These are phyloP conservation scores for Rhipidocladum racemiflorum DNA, from an alignment of 176 grass and related monocot species.

Conservation along the genomic window DNA sequence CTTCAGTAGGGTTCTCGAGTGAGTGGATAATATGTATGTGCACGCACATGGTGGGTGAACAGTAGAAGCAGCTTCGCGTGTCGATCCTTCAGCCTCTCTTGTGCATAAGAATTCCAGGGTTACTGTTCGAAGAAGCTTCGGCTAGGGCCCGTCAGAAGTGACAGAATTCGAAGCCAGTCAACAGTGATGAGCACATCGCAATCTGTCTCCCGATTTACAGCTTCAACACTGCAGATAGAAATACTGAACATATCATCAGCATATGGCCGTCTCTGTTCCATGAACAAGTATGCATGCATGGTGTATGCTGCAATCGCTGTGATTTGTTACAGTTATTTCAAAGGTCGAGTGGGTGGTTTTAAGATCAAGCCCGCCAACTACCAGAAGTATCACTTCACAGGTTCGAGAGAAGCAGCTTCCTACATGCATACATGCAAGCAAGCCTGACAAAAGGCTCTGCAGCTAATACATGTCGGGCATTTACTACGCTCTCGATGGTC, in stretches of 20 bases:
- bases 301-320: neutral
- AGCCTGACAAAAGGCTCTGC: slow-evolving; percentile 34
- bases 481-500: slow-evolving; percentile 18
- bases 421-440: slow-evolving; percentile 3
- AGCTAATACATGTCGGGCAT: slow-evolving; percentile 20
- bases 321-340: neutral
- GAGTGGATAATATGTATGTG: neutral
- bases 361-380: neutral
- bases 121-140: slow-evolving; percentile 37
- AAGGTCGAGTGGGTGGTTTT: neutral
- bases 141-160: neutral
- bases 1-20: neutral
- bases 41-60: neutral
- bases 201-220: slow-evolving; percentile 13
- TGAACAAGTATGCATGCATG: neutral
- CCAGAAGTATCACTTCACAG: neutral
- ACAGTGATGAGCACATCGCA: slow-evolving; percentile 10
- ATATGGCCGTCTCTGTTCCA: neutral
- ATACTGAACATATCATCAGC: neutral
- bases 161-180: slow-evolving; percentile 10
- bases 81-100: neutral
- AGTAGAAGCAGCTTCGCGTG: neutral
- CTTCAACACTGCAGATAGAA: neutral
- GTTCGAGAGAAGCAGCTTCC: slow-evolving; percentile 6
- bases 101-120: neutral